These are phyloP conservation scores for Neofusicoccum umdonicola DNA, from an alignment of 2,329 filamentous ascomycete species.

Conservation along the genomic window DNA sequence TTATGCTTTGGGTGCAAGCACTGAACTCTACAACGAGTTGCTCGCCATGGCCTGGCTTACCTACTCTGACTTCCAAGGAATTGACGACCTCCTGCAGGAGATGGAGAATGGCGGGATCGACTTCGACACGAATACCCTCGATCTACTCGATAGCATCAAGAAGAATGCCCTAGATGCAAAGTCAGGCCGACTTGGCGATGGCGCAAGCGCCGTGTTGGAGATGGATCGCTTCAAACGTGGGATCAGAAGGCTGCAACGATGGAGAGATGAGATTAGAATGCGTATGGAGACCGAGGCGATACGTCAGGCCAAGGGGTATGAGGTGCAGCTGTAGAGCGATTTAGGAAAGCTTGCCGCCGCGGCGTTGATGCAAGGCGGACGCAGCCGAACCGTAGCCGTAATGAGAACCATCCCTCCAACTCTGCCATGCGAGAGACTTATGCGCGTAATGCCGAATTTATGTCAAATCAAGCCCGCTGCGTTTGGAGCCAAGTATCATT, in stretches of 20 bases:
- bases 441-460: neutral
- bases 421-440: neutral
- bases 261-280: conserved; percentile 30
- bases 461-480: neutral
- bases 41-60: conserved; percentile 61
- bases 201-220: conserved; percentile 30
- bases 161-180: conserved; percentile 25
- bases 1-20: conserved; percentile 69
- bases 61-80: conserved; percentile 56
- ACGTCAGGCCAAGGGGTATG: conserved; percentile 3
- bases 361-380: neutral
- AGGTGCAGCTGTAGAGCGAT: neutral
- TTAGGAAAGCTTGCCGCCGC: neutral
- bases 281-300: conserved; percentile 28
- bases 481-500: neutral
- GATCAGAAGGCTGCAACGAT: conserved; percentile 29
- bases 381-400: neutral
- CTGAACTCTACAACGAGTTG: conserved; percentile 67
- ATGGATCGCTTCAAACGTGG: conserved; percentile 37
- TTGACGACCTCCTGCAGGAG: conserved; percentile 60
- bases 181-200: conserved; percentile 27
- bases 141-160: conserved; percentile 37
- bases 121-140: conserved; percentile 51
- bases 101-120: conserved; percentile 64
- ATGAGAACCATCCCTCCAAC: neutral